These are phyloP conservation scores for Tagetes patula DNA, from an alignment of 129 eudicot genomes.

Conservation along the genomic window DNA sequence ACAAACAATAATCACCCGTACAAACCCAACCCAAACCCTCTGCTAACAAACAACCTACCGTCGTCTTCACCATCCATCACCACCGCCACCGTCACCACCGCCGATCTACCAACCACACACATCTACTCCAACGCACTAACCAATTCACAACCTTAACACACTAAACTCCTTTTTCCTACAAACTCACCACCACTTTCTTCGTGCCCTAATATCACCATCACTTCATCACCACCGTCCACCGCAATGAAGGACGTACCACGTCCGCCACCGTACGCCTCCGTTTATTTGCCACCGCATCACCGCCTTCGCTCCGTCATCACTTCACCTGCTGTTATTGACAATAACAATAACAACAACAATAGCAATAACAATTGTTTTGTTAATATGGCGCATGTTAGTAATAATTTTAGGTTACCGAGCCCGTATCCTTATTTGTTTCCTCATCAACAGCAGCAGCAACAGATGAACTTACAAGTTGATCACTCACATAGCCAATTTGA, in stretches of 20 bases:
- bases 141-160: slow-evolving; percentile 10
- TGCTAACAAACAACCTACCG: neutral
- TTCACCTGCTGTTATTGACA: slow-evolving; percentile 23
- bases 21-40: neutral
- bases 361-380: neutral
- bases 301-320: slow-evolving; percentile 52
- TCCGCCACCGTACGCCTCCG: slow-evolving; percentile 51
- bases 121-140: neutral
- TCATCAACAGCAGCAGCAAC: slow-evolving; percentile 33
- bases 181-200: slow-evolving; percentile 25
- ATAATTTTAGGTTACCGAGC: slow-evolving; percentile 13
- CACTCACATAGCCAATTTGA: slow-evolving; percentile 35
- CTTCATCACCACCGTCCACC: slow-evolving; percentile 18
- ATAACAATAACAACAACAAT: neutral
- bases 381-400: slow-evolving; percentile 9
- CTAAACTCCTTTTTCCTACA: slow-evolving; percentile 8
- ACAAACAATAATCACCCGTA: neutral
- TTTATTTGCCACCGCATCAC: slow-evolving; percentile 87
- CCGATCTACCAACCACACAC: slow-evolving; percentile 26
- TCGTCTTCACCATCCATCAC: neutral
- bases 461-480: slow-evolving; percentile 23
- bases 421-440: slow-evolving; percentile 43
- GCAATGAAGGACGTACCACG: slow-evolving; percentile 66
- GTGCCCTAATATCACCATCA: slow-evolving; percentile 29
- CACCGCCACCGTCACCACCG: neutral